Evolutionary conservation across 352 stramenopile genomes (phyloP).

Genomic region (Globisporangium acanthophoron): DNA sequence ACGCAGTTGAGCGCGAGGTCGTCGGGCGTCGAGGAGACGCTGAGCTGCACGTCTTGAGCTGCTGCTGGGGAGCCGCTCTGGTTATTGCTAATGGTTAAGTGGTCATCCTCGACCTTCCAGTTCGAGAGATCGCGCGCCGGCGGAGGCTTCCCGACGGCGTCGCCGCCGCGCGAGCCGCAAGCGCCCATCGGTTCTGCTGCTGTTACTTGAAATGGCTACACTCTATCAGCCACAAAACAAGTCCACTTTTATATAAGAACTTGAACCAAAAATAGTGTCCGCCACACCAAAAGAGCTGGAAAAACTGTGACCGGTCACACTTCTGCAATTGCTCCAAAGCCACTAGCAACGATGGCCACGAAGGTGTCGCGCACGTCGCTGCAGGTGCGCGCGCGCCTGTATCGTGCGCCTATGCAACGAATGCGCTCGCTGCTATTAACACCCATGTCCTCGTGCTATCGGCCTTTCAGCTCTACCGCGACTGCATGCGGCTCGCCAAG

Average conservation of each 20-base stretch:
- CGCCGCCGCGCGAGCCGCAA: slow-evolving; percentile 33
- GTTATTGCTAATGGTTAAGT: background rate
- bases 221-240: background rate
- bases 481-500: slow-evolving; percentile 81
- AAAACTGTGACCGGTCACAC: too few species aligned
- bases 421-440: background rate
- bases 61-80: background rate
- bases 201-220: background rate
- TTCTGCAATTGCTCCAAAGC: background rate
- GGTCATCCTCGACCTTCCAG: slow-evolving; percentile 35
- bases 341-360: slow-evolving; percentile 31
- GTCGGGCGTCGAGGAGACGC: background rate
- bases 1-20: slow-evolving; percentile 48
- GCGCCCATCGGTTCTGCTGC: slow-evolving; percentile 29
- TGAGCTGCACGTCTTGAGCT: background rate
- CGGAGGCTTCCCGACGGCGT: slow-evolving; percentile 8
- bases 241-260: background rate
- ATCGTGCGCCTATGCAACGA: background rate
- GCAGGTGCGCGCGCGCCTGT: slow-evolving; percentile 28
- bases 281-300: background rate
- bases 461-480: slow-evolving; percentile 61
- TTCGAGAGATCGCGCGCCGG: slow-evolving; percentile 24
- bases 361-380: slow-evolving; percentile 73
- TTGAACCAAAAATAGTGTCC: background rate
- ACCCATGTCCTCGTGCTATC: background rate